These are phyloP conservation scores for Saxophila tyrrhenica DNA, from an alignment of 495 filamentous ascomycete species.

Conservation along the genomic window DNA sequence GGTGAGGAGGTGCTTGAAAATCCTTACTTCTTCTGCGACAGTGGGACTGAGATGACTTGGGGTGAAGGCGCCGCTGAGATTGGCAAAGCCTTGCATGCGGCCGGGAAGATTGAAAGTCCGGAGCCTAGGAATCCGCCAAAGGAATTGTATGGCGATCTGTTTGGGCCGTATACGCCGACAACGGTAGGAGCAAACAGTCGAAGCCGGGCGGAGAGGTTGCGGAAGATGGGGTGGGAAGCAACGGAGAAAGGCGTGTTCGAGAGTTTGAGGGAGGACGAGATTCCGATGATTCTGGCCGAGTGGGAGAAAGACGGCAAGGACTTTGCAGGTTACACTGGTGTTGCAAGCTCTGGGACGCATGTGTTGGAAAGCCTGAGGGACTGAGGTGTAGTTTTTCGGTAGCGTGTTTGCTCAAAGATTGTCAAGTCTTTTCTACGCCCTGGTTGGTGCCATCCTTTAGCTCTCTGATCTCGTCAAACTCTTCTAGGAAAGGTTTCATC, in stretches of 20 bases:
- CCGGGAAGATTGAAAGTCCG: conserved; percentile 17
- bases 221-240: conserved; percentile 28
- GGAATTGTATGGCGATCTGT: conserved; percentile 28
- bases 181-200: conserved; percentile 28
- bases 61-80: conserved; percentile 21
- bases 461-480: too few relatives aligned
- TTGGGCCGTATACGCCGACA: conserved; percentile 17
- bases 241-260: conserved; percentile 30
- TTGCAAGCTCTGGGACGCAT: not conserved
- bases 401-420: too few relatives aligned
- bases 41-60: conserved; percentile 26
- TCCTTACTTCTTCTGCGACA: conserved; percentile 34
- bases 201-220: conserved; percentile 24
- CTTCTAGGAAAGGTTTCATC: too few relatives aligned
- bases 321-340: not conserved
- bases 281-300: conserved; percentile 24
- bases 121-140: conserved; percentile 20
- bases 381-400: too few relatives aligned
- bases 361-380: not conserved
- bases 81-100: conserved; percentile 19
- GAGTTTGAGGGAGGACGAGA: conserved; percentile 30
- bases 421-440: too few relatives aligned
- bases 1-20: conserved; percentile 19
- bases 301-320: not conserved
- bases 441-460: too few relatives aligned